A percentile compares a stretch with the other conserved stretches of the same genome.
phyloP scores from a whole-genome alignment of 371 early-diverging fungal genomes.

The Apophysomyces sp. region DNA sequence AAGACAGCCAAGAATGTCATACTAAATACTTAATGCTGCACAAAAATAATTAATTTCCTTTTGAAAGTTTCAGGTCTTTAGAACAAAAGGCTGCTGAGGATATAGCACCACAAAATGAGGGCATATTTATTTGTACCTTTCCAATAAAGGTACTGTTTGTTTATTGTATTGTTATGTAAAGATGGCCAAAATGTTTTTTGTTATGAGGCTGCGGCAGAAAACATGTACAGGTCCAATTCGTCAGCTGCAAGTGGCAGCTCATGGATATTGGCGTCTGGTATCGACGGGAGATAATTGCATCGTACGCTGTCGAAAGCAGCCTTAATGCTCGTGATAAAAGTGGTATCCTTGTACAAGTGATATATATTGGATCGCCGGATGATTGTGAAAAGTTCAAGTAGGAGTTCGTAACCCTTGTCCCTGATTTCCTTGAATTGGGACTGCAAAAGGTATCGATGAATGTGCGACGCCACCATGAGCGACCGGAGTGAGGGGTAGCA shows the following conservation, averaged over 20 bases:
- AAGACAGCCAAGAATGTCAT: too few species aligned
- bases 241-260: background rate
- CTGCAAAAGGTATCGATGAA: constrained; percentile 20
- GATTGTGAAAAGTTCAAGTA: constrained; percentile 15
- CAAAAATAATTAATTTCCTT: too few species aligned
- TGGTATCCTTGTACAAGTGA: constrained; percentile 21
- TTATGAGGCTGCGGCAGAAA: constrained; percentile 22
- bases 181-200: background rate
- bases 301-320: constrained; percentile 12
- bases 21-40: too few species aligned
- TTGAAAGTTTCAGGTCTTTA: too few species aligned
- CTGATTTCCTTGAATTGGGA: constrained; percentile 19
- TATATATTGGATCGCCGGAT: constrained; percentile 21
- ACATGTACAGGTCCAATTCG: constrained; percentile 13
- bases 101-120: too few species aligned
- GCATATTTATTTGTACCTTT: too few species aligned
- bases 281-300: constrained; percentile 2
- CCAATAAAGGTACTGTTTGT: background rate
- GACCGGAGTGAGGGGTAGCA: constrained; percentile 23
- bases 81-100: too few species aligned
- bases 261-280: background rate
- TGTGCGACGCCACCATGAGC: constrained; percentile 19
- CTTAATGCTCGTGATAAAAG: constrained; percentile 20
- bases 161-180: background rate
- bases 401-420: constrained; percentile 21